Conservation (phyloP, 2,329 filamentous ascomycete genomes). For the Helotiales sp. region DNA sequence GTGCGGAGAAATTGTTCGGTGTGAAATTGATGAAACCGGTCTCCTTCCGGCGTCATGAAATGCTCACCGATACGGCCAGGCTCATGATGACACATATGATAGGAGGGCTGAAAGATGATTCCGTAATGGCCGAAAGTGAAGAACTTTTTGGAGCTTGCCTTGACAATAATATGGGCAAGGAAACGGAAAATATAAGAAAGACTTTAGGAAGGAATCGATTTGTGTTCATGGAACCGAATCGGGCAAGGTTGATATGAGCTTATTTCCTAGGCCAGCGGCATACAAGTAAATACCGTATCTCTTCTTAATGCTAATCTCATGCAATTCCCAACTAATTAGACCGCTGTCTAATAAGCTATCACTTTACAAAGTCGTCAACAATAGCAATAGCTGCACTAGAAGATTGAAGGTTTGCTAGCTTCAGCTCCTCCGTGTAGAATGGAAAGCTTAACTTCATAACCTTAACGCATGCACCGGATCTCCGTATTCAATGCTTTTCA, state of each 20-base stretch:
- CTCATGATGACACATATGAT: background rate
- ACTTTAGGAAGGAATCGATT: too few species aligned
- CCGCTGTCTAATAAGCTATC: background rate
- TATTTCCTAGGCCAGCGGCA: too few species aligned
- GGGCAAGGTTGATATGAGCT: too few species aligned
- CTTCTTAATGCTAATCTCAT: background rate
- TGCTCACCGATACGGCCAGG: background rate
- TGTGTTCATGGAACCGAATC: too few species aligned
- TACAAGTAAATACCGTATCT: background rate
- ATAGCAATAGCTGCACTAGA: background rate
- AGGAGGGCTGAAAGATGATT: background rate
- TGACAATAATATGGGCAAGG: too few species aligned
- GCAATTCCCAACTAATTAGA: background rate
- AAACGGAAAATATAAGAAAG: too few species aligned
- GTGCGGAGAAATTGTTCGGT: too few species aligned
- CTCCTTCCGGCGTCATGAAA: background rate
- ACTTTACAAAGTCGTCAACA: background rate
- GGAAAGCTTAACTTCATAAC: background rate
- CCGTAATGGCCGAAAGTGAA: background rate
- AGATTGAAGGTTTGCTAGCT: background rate
- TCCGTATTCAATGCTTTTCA: too few species aligned
- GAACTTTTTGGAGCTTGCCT: too few species aligned
- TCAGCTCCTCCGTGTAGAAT: background rate
- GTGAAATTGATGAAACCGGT: too few species aligned
- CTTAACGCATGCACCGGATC: too few species aligned